phyloP scores from a whole-genome alignment of 2,329 filamentous ascomycete species.

The Didymella arachidicola region DNA sequence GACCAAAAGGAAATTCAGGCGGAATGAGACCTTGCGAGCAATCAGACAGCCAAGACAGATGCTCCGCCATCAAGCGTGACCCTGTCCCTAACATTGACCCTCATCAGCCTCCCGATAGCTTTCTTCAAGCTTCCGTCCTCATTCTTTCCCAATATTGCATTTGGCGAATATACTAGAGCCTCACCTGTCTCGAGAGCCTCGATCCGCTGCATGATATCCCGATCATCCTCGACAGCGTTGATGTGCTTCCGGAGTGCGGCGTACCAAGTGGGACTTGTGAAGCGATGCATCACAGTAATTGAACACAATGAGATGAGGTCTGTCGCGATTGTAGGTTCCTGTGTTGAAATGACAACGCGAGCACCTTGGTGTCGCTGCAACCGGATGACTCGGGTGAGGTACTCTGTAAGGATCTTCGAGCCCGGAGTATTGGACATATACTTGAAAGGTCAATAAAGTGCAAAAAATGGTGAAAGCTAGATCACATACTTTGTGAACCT shows the following conservation, averaged over 20 bases:
- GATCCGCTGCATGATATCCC: constrained; percentile 55
- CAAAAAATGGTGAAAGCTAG: not conserved
- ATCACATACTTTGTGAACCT: constrained; percentile 72
- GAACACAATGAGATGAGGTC: constrained; percentile 75
- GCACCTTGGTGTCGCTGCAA: constrained; percentile 74
- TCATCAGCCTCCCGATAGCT: constrained; percentile 26
- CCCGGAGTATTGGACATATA: constrained; percentile 66
- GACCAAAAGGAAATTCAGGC: too few species aligned
- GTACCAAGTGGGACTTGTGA: constrained; percentile 72
- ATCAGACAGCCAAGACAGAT: constrained; percentile 69
- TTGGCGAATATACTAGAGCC: constrained; percentile 59
- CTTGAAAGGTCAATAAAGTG: constrained; percentile 34
- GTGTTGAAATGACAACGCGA: constrained; percentile 75
- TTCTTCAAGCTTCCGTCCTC: constrained; percentile 22
- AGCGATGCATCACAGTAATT: constrained; percentile 75
- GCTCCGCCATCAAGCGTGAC: constrained; percentile 42
- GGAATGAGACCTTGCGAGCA: too few species aligned
- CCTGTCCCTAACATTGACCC: constrained; percentile 36
- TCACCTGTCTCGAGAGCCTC: constrained; percentile 59
- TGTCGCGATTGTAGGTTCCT: constrained; percentile 76
- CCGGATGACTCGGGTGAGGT: constrained; percentile 69
- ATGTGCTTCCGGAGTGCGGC: constrained; percentile 56
- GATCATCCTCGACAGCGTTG: constrained; percentile 41
- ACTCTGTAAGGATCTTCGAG: constrained; percentile 68
- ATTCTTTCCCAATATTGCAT: constrained; percentile 50